These are phyloP conservation scores for Scytalidium sp. DNA, from an alignment of 2,329 filamentous ascomycete species.

Conservation along the genomic window DNA sequence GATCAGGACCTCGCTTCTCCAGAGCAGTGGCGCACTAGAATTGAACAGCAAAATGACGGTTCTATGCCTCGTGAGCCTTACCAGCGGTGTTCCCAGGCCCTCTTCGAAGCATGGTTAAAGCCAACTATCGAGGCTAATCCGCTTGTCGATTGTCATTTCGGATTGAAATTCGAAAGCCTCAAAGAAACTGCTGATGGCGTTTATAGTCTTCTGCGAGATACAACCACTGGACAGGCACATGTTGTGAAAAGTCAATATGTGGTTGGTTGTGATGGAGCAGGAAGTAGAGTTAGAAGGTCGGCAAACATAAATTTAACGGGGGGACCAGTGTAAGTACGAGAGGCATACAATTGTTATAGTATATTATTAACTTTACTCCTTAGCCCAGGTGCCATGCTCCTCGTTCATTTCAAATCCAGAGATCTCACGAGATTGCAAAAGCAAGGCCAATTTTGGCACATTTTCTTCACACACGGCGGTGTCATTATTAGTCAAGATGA, in stretches of 20 bases:
- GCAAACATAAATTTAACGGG: conserved; percentile 20
- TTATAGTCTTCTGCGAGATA: conserved; percentile 10
- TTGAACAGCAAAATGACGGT: conserved; percentile 29
- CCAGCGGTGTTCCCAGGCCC: conserved; percentile 29
- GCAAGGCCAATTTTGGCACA: conserved; percentile 17
- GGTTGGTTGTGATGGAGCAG: conserved; percentile 48
- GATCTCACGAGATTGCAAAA: conserved; percentile 7
- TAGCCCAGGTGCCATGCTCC: conserved; percentile 6
- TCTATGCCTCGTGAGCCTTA: conserved; percentile 26
- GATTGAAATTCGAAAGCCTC: conserved; percentile 19
- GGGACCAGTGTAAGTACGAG: conserved; percentile 19
- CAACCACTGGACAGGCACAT: conserved; percentile 12
- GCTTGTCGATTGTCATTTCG: conserved; percentile 23
- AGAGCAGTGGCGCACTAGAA: conserved; percentile 17
- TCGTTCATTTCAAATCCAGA: conserved; percentile 17
- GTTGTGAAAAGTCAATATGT: conserved; percentile 32
- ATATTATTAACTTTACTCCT: neutral
- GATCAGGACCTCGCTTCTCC: conserved; percentile 5
- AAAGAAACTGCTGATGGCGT: conserved; percentile 4
- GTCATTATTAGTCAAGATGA: conserved; percentile 1
- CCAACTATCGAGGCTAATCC: conserved; percentile 17
- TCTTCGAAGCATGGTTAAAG: conserved; percentile 33
- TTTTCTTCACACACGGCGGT: conserved; percentile 10
- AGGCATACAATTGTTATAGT: neutral
- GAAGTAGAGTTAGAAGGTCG: conserved; percentile 29